Evolutionary conservation across 768 basidiomycete species (phyloP).

Genomic region (Termitomyces sp.): DNA sequence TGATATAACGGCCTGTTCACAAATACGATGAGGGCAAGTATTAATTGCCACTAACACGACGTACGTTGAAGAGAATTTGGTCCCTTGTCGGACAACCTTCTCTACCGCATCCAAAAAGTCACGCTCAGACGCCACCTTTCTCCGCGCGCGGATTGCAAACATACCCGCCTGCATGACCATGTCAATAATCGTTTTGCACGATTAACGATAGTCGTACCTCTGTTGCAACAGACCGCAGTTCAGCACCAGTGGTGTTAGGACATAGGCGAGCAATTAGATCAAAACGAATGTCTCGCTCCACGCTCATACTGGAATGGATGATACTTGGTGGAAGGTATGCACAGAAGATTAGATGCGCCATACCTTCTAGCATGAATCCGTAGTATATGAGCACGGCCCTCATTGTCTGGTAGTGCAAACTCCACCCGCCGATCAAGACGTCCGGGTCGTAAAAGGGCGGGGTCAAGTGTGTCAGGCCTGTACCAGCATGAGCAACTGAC

Average conservation of each 20-base stretch:
- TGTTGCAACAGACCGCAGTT: constrained; percentile 93
- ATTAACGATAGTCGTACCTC: constrained; percentile 49
- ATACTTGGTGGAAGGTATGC: background rate
- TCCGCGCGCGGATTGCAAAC: constrained; percentile 95
- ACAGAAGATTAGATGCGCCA: background rate
- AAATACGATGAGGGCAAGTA: constrained; percentile 4
- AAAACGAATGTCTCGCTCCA: constrained; percentile 94
- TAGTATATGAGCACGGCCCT: constrained; percentile 94
- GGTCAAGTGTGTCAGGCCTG: constrained; percentile 97
- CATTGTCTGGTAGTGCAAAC: constrained; percentile 90
- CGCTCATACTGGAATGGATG: constrained; percentile 72
- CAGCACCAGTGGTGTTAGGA: constrained; percentile 98
- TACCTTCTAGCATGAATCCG: constrained; percentile 95
- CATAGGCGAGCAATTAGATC: constrained; percentile 96
- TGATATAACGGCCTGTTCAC: constrained; percentile 74
- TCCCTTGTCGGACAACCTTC: constrained; percentile 96
- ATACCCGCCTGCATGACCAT: constrained; percentile 77
- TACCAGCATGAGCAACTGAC: constrained; percentile 1
- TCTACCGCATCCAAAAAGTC: constrained; percentile 98
- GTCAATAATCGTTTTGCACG: background rate
- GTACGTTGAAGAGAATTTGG: constrained; percentile 96
- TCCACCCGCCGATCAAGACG: constrained; percentile 97
- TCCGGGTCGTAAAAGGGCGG: constrained; percentile 91
- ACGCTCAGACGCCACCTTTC: constrained; percentile 95
- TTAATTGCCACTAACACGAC: constrained; percentile 25